Evolutionary conservation across 2,329 filamentous ascomycete species (phyloP).

Genomic region (Rachicladosporium sp.): DNA sequence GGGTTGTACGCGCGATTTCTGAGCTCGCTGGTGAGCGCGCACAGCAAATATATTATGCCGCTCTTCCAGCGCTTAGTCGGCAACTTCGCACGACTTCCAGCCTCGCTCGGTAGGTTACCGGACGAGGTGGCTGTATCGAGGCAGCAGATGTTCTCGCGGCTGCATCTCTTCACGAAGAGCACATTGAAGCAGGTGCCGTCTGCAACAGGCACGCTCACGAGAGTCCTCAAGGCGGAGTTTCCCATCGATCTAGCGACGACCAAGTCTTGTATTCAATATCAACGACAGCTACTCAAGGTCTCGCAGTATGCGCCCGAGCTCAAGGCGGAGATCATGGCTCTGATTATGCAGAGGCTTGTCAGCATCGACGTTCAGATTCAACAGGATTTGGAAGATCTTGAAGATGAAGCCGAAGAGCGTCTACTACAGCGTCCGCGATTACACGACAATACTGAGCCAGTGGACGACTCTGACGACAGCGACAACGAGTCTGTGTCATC

Average conservation of each 20-base stretch:
- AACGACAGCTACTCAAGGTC: slow-evolving; percentile 69
- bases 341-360: slow-evolving; percentile 76
- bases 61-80: slow-evolving; percentile 71
- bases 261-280: slow-evolving; percentile 73
- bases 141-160: slow-evolving; percentile 54
- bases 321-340: slow-evolving; percentile 64
- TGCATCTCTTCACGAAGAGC: slow-evolving; percentile 65
- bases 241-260: slow-evolving; percentile 50
- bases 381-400: slow-evolving; percentile 80
- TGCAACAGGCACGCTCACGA: slow-evolving; percentile 56
- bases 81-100: slow-evolving; percentile 56
- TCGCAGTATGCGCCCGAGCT: slow-evolving; percentile 67
- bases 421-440: slow-evolving; percentile 44
- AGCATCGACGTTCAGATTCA: slow-evolving; percentile 95
- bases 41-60: slow-evolving; percentile 62
- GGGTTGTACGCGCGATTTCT: slow-evolving; percentile 45
- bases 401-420: slow-evolving; percentile 71
- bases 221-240: slow-evolving; percentile 24
- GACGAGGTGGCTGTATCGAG: slow-evolving; percentile 47
- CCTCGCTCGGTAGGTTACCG: slow-evolving; percentile 39
- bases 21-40: slow-evolving; percentile 61
- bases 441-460: slow-evolving; percentile 39
- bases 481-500: slow-evolving; percentile 61
- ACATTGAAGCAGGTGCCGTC: slow-evolving; percentile 73
- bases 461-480: slow-evolving; percentile 43